Conservation (phyloP, 768 basidiomycete species). For the Pulveroboletus sp. region DNA sequence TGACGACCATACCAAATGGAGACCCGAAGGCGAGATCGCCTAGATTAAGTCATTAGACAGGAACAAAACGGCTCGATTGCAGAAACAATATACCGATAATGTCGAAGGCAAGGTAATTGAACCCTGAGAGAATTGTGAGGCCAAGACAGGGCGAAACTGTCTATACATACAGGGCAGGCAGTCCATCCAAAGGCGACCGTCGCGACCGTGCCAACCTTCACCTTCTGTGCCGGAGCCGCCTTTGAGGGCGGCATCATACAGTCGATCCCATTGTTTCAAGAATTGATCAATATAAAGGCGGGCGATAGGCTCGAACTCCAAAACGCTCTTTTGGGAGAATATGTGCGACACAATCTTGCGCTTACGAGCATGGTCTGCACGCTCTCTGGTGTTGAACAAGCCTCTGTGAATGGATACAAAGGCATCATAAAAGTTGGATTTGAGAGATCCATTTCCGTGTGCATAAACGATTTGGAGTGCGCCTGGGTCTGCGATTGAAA, state of each 20-base stretch:
- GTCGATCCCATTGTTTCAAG: conserved; percentile 72
- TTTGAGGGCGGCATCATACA: conserved; percentile 54
- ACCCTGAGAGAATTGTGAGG: conserved; percentile 37
- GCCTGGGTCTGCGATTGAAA: conserved; percentile 75
- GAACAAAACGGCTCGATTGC: neutral
- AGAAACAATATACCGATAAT: conserved; percentile 55
- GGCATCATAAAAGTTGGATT: conserved; percentile 74
- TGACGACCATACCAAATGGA: conserved; percentile 85
- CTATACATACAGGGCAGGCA: conserved; percentile 61
- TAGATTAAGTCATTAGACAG: conserved; percentile 5
- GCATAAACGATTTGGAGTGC: conserved; percentile 76
- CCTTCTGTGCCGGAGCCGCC: conserved; percentile 58
- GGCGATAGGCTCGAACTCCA: conserved; percentile 84
- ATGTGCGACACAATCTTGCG: conserved; percentile 89
- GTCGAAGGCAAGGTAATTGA: conserved; percentile 66
- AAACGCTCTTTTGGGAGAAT: conserved; percentile 80
- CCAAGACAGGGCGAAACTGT: neutral
- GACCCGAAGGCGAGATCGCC: conserved; percentile 81
- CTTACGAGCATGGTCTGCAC: conserved; percentile 79
- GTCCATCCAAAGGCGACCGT: conserved; percentile 71
- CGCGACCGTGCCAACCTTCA: conserved; percentile 58
- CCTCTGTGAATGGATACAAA: conserved; percentile 75
- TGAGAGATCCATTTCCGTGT: conserved; percentile 81
- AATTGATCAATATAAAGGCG: conserved; percentile 56
- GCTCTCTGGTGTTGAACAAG: conserved; percentile 77